Evolutionary conservation across 345 rosid genomes (phyloP).

Genomic region (Melaleuca quinquenervia): DNA sequence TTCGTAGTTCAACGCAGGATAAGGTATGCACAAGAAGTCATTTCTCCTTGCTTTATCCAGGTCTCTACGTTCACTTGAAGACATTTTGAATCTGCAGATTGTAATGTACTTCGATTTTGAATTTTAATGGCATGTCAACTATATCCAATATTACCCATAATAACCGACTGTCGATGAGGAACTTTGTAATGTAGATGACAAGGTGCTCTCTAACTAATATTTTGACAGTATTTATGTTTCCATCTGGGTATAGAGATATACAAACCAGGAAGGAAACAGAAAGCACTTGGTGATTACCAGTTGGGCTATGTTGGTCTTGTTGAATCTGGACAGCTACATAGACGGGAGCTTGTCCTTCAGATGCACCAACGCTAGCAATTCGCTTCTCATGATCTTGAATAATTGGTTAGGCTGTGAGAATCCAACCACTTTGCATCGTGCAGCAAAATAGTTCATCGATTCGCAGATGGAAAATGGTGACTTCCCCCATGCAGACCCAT

Average conservation of each 20-base stretch:
- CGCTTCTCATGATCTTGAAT: background rate
- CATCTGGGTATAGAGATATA: constrained; percentile 20
- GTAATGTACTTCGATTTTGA: background rate
- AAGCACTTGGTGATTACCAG: constrained; percentile 49
- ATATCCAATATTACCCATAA: background rate
- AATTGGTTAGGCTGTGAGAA: constrained; percentile 28
- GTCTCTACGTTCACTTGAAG: background rate
- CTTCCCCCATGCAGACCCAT: constrained; percentile 26
- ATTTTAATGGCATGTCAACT: background rate
- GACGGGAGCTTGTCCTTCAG: background rate
- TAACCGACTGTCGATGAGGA: background rate
- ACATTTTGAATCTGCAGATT: background rate
- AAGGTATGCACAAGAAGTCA: constrained; percentile 11
- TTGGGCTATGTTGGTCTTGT: constrained; percentile 72
- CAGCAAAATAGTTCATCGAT: constrained; percentile 37
- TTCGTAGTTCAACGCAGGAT: constrained; percentile 25
- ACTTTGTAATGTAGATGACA: background rate
- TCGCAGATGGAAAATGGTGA: constrained; percentile 61
- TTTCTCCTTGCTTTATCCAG: background rate
- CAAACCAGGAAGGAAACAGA: constrained; percentile 30
- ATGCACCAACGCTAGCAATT: background rate
- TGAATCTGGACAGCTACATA: constrained; percentile 48
- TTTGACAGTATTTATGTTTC: background rate
- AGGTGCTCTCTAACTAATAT: background rate
- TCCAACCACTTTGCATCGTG: constrained; percentile 42